Base-by-base conservation (phyloP, 495 filamentous ascomycete species). In the Tuber microsphaerosporum region DNA sequence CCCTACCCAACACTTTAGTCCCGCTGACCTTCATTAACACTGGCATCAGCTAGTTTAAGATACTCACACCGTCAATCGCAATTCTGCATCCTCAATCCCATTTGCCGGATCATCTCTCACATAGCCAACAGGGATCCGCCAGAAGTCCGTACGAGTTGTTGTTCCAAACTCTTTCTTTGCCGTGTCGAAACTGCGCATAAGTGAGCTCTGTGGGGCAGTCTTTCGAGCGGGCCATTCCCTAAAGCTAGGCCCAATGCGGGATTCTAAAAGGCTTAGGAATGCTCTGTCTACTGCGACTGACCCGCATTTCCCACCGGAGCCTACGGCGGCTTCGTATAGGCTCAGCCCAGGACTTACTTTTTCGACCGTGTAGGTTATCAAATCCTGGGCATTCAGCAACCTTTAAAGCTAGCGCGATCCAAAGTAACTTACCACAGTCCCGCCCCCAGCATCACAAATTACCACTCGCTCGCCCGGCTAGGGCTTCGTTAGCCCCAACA, bases 391-490 rank as follows among this genome's bases (percentile, higher is more conserved):
- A 39, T 16, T 34, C 4, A 46, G 43, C 45, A 41, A 69, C 20
- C 2, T 68, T 19, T 9, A 16, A 43, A 14, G 2, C 43, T 51
- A 44, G 31, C 42, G 37, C 7, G 37, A 17, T 72, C n/a, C 31
- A 65, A 73, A 68, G 3, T 37, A 22, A 80, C 80, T 34, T 75
- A 82, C 81, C 17, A 83, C 83, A 45, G 81, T 83, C 26, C 83
- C 77, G 26, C 81, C 82, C 39, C 83, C 83, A 44, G 83, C 82
- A 75, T 84, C 83, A 41, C 81, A 83, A 42, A 83, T 71, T 22
- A 84, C 16, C 31, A 83, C 73, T 8, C 77, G 71, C 17, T 82
- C 77, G 19, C 80, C 80, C 37, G 71, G 34, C 77, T 81, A 10
- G 16, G 41, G 39, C 34, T 22, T 19, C 17, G 46, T 79, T 34